Base-by-base conservation (phyloP, 257 asterid species). In the Solanum pimpinellifolium region DNA sequence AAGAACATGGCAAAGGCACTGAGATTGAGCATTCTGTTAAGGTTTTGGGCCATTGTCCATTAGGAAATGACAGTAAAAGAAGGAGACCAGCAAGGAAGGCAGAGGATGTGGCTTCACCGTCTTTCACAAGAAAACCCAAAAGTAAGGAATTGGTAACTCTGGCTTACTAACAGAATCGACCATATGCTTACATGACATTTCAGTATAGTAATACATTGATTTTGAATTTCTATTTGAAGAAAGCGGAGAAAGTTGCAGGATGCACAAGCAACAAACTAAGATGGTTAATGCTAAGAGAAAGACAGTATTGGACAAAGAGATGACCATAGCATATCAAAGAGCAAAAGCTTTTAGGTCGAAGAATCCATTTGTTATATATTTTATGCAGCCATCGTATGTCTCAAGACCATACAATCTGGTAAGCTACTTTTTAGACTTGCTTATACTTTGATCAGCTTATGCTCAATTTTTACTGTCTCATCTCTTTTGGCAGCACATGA, bases 331-430 rank as follows among this genome's bases (percentile, higher is more conserved):
- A 20, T 74, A 74, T 74, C 52, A 74, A 74, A 74, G 31, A 74
- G 31, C 82, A 37, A 74, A 74, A 37, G 82, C 52, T 37, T 74
- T 74, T 9, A 74, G 11, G 11, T 74, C 82, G 39, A 39, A 74
- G 31, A 74, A 74, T 74, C 82, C 82, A 74, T 74, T 74, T 23
- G 25, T 74, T 23, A 21, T 74, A 20, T 29, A 12, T 56, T 15
- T 60, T 9, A 52, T 89, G 88, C 89, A 16, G 3, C 86, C 88
- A 39, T 75, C 89, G 13, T 83, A 86, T 21, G 72, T 88, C 15
- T 9, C 83, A 2, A 70, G 13, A 18, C 6, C 16, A 5, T 60
- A 20, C 42, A 13, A 0, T 11, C 46, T 87, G 87, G 90, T 89
- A 87, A 80, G 42, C 18, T 6, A 11, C 44, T 68, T 25, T 16